These are phyloP conservation scores for Rubia occidens DNA, from an alignment of 305 asterid species.

Conservation along the genomic window DNA sequence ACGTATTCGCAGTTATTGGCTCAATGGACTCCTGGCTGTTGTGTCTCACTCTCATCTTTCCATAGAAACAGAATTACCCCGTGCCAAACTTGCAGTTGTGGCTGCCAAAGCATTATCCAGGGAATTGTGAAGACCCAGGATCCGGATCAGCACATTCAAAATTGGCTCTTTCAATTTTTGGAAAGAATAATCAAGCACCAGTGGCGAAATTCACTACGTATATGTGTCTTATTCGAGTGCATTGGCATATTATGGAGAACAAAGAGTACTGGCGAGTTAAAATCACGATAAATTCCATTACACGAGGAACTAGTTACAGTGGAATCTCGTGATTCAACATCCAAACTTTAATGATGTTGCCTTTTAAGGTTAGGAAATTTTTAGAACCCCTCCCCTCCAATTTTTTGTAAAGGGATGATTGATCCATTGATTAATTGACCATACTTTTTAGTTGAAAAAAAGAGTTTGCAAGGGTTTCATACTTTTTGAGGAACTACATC, in stretches of 20 bases:
- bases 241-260: conserved; percentile 74
- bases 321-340: conserved; percentile 74
- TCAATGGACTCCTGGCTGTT: conserved; percentile 40
- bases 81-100: conserved; percentile 57
- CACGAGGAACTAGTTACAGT: conserved; percentile 54
- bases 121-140: conserved; percentile 24
- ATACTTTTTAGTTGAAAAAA: too few species aligned
- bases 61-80: conserved; percentile 31
- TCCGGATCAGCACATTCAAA: conserved; percentile 37
- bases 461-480: too few species aligned
- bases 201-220: conserved; percentile 66
- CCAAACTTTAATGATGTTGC: conserved; percentile 72
- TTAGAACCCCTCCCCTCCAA: too few species aligned
- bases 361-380: conserved; percentile 68
- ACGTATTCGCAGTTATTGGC: conserved; percentile 48
- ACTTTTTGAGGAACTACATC: too few species aligned
- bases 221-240: conserved; percentile 78
- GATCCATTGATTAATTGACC: too few species aligned
- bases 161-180: conserved; percentile 47
- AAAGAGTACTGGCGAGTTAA: conserved; percentile 84
- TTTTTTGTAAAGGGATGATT: too few species aligned
- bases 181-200: conserved; percentile 44
- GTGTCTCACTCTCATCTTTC: conserved; percentile 57
- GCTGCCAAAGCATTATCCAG: conserved; percentile 33
- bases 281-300: conserved; percentile 70